A percentile compares a stretch with the other conserved stretches of the same genome.
phyloP scores from a whole-genome alignment of 495 filamentous ascomycete species.

The Neurospora discreta region DNA sequence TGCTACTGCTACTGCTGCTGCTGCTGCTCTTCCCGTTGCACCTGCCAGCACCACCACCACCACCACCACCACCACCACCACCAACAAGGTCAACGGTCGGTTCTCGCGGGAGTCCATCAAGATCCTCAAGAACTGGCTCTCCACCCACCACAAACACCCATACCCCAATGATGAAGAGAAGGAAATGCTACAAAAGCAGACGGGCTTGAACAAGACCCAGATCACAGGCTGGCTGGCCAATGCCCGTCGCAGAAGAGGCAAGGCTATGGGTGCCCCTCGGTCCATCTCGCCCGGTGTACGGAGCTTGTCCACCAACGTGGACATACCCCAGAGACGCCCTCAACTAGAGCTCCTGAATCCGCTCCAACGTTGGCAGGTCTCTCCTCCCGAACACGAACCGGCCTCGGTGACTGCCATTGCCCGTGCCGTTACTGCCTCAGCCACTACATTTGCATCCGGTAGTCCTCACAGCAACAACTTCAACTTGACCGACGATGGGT shows the following conservation, averaged over 20 bases:
- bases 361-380: slow-evolving; percentile 75
- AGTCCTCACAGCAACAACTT: slow-evolving; percentile 36
- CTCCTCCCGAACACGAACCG: slow-evolving; percentile 79
- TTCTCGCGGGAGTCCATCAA: slow-evolving; percentile 64
- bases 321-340: slow-evolving; percentile 48
- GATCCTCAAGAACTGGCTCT: slow-evolving; percentile 68
- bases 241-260: slow-evolving; percentile 58
- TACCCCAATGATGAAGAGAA: slow-evolving; percentile 78
- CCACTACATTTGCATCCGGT: slow-evolving; percentile 38
- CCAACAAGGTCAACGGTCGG: slow-evolving; percentile 43
- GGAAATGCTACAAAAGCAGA: slow-evolving; percentile 56
- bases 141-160: slow-evolving; percentile 60
- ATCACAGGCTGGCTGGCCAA: slow-evolving; percentile 85
- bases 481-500: slow-evolving; percentile 52
- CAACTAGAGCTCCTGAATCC: slow-evolving; percentile 61
- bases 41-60: too few species aligned
- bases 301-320: slow-evolving; percentile 46
- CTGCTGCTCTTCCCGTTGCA: too few species aligned
- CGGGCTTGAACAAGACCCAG: slow-evolving; percentile 63
- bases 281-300: slow-evolving; percentile 47
- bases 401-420: slow-evolving; percentile 70
- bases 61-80: too few species aligned
- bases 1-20: too few species aligned
- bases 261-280: slow-evolving; percentile 45
- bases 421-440: slow-evolving; percentile 54